phyloP scores from a whole-genome alignment of 176 grass and related monocot species.

The Aegilops speltoides region DNA sequence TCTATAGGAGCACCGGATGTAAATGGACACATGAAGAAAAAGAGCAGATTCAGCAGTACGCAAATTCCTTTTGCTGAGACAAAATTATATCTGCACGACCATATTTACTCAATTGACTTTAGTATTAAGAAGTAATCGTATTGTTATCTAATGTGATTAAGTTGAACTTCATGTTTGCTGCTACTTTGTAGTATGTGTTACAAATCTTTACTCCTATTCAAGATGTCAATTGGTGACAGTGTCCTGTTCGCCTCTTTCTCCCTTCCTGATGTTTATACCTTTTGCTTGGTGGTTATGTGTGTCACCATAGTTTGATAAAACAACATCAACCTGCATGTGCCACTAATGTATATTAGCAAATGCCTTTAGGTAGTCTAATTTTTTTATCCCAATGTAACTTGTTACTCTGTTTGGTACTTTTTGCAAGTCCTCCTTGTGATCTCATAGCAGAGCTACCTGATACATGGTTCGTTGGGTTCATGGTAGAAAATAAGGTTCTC shows the following conservation, averaged over 20 bases:
- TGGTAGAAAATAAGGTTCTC: neutral
- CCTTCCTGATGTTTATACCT: neutral
- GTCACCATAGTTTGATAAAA: neutral
- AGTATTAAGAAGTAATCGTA: neutral
- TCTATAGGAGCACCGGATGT: conserved; percentile 39
- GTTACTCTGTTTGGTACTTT: neutral
- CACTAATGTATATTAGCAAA: neutral
- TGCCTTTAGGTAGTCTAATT: neutral
- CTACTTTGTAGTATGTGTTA: conserved; percentile 16
- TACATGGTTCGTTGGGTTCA: neutral
- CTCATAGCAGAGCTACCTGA: neutral
- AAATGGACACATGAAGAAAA: conserved; percentile 71
- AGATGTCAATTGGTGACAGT: neutral
- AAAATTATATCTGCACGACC: conserved; percentile 2
- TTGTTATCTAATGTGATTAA: conserved; percentile 3
- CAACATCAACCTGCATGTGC: neutral
- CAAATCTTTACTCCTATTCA: neutral
- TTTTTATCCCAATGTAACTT: neutral
- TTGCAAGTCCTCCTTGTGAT: conserved; percentile 4
- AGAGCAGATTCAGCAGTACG: conserved; percentile 48
- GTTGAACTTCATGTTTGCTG: neutral
- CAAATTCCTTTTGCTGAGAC: neutral
- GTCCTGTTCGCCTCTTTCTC: neutral
- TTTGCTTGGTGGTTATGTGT: neutral
- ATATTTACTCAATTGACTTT: neutral